phyloP scores from a whole-genome alignment of 371 early-diverging fungal genomes.

The Rhizopus sp. region DNA sequence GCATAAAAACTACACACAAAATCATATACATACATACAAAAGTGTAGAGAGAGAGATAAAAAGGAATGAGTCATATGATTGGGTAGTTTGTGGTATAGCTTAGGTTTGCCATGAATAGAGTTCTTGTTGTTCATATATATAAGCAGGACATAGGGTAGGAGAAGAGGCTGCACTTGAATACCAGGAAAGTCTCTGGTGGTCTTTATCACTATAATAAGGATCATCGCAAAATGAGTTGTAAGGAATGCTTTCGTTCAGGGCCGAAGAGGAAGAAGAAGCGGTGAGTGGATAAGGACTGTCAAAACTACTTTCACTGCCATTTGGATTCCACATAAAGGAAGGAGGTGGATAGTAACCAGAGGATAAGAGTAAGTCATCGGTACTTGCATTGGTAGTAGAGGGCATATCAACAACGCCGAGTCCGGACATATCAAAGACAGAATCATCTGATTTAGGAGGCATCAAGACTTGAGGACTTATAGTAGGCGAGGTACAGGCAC shows the following conservation, averaged over 20 bases:
- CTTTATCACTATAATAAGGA: slow-evolving; percentile 2
- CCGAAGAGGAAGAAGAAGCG: slow-evolving; percentile 6
- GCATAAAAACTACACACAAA: slow-evolving; percentile 1
- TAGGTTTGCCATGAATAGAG: slow-evolving; percentile 3
- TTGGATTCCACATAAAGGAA: slow-evolving; percentile 2
- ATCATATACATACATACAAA: slow-evolving; percentile 2
- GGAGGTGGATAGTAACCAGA: not conserved
- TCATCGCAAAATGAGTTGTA: slow-evolving; percentile 5
- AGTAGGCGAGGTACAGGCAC: not conserved
- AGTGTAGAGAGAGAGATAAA: not conserved
- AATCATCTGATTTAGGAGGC: not conserved
- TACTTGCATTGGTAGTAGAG: not conserved
- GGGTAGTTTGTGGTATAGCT: not conserved
- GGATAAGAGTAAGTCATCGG: not conserved
- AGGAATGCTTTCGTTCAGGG: not conserved
- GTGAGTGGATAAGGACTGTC: not conserved
- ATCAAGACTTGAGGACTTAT: slow-evolving; percentile 1
- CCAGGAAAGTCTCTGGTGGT: slow-evolving; percentile 7
- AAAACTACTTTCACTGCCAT: not conserved
- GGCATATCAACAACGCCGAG: not conserved
- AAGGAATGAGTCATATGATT: slow-evolving; percentile 1
- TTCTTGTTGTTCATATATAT: slow-evolving; percentile 6
- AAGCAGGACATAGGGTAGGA: slow-evolving; percentile 4
- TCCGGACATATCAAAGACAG: slow-evolving; percentile 3
- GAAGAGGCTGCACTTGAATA: slow-evolving; percentile 6